These are phyloP conservation scores for Chenopodium album DNA, from an alignment of 148 eudicot species.

Conservation along the genomic window DNA sequence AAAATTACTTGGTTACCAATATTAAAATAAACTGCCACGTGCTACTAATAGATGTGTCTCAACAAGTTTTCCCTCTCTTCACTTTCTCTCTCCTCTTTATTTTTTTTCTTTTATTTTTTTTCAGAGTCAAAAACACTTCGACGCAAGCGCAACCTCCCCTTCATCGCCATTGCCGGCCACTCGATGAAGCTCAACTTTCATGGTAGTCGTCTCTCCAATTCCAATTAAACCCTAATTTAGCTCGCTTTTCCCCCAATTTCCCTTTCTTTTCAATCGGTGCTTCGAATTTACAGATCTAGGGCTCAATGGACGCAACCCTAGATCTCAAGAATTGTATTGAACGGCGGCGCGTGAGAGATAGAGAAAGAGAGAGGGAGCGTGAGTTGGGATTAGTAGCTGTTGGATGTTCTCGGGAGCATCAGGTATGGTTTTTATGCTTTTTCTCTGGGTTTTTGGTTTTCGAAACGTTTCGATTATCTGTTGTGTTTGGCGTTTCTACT, in stretches of 20 bases:
- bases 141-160: background rate
- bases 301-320: slow-evolving; percentile 6
- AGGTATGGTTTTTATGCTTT: background rate
- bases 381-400: slow-evolving; percentile 7
- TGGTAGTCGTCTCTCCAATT: background rate
- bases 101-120: slow-evolving; percentile 8
- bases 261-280: background rate
- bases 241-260: background rate
- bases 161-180: background rate
- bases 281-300: slow-evolving; percentile 9
- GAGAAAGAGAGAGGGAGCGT: background rate
- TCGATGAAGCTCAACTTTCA: background rate
- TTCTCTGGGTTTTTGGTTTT: background rate
- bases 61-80: background rate
- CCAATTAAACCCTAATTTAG: background rate
- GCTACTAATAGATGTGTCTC: slow-evolving; percentile 7
- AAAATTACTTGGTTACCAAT: no score
- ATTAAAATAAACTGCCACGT: background rate
- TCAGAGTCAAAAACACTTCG: background rate
- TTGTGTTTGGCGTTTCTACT: background rate
- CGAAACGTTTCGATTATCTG: background rate
- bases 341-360: slow-evolving; percentile 14
- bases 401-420: slow-evolving; percentile 11
- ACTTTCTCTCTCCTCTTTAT: background rate
- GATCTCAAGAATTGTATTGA: slow-evolving; percentile 3